phyloP scores from a whole-genome alignment of 78 protist species.

The Protostelium mycophagum region DNA sequence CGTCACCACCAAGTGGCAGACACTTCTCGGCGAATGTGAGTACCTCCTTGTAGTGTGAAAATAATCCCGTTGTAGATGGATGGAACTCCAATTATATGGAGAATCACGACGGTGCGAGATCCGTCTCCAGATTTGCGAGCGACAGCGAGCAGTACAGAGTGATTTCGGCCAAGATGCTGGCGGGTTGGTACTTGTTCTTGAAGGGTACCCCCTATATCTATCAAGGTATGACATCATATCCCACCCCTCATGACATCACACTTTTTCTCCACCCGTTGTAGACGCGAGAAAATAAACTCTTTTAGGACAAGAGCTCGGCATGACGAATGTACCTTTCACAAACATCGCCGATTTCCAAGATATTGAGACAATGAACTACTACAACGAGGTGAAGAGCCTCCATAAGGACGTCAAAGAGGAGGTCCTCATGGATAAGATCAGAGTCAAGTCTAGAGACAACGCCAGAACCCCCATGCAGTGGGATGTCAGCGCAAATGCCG shows the following conservation, averaged over 20 bases:
- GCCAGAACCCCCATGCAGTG: neutral
- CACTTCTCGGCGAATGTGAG: neutral
- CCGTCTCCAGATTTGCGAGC: neutral
- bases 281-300: neutral
- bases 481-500: neutral
- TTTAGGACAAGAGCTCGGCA: neutral
- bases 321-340: neutral
- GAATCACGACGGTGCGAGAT: neutral
- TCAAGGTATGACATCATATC: neutral
- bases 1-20: neutral
- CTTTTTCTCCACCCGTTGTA: too few species aligned
- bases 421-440: neutral
- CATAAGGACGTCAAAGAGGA: neutral
- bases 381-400: neutral
- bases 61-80: neutral
- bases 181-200: neutral
- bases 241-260: too few species aligned
- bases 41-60: neutral
- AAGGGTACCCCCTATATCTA: neutral
- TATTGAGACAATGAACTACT: neutral
- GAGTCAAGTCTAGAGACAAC: neutral
- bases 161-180: neutral
- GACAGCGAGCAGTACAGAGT: neutral
- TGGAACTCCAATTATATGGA: neutral
- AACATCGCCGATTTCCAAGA: neutral